A percentile compares a stretch with the other conserved stretches of the same genome.
Conservation (phyloP, 2,329 filamentous ascomycete genomes). For the Phaeosphaeriaceae sp. region DNA sequence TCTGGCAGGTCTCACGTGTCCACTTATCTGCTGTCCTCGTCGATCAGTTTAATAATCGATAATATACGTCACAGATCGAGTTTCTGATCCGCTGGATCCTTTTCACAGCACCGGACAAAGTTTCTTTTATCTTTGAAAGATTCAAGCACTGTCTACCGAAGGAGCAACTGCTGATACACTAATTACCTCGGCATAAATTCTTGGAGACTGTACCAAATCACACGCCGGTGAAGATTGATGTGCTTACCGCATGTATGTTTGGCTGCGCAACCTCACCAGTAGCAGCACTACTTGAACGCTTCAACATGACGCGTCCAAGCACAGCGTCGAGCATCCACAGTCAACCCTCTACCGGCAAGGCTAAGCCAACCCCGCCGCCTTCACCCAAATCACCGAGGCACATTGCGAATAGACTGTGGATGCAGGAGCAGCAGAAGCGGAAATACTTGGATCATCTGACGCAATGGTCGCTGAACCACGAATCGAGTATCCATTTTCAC, state of each 20-base stretch:
- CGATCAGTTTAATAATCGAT: background rate
- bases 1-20: background rate
- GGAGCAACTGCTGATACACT: background rate
- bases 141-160: background rate
- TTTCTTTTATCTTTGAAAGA: background rate
- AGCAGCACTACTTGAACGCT: conserved; percentile 5
- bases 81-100: background rate
- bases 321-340: conserved; percentile 1
- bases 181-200: background rate
- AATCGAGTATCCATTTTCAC: conserved; percentile 37
- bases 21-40: background rate
- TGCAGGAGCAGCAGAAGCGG: conserved; percentile 26
- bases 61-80: background rate
- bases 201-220: background rate
- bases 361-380: conserved; percentile 3
- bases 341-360: conserved; percentile 7
- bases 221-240: background rate
- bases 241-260: background rate
- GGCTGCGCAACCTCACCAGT: conserved; percentile 1
- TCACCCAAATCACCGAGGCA: conserved; percentile 18
- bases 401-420: conserved; percentile 22
- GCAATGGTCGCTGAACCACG: conserved; percentile 36
- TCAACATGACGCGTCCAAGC: conserved; percentile 14
- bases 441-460: conserved; percentile 30
- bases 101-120: background rate